A percentile compares a stretch with the other conserved stretches of the same genome.
phyloP scores from a whole-genome alignment of 495 filamentous ascomycete species.

The Aspergillus carlsbadensis region DNA sequence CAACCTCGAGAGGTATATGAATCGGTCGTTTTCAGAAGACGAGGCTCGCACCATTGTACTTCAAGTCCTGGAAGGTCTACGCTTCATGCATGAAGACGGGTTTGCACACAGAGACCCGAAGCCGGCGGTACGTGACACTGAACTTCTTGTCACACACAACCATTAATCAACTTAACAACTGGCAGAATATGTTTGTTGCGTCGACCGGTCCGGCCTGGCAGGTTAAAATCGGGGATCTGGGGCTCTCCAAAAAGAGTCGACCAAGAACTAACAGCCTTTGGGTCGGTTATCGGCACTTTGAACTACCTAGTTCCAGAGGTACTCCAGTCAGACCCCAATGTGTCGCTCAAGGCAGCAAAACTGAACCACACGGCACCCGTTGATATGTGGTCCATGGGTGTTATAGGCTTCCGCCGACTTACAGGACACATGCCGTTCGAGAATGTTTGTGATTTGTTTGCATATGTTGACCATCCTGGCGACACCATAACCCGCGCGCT shows the following conservation, averaged over 20 bases:
- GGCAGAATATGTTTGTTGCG: not conserved
- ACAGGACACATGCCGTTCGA: no score
- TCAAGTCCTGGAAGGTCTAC: not conserved
- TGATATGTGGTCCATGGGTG: no score
- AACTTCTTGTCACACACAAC: not conserved
- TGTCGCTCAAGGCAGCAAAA: no score
- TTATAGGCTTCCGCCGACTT: no score
- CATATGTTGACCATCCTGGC: no score
- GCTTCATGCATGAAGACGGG: not conserved
- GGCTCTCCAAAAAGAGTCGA: not conserved
- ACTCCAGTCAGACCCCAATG: no score
- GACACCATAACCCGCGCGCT: no score
- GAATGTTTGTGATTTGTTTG: no score
- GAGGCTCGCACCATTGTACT: not conserved
- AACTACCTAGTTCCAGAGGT: no score
- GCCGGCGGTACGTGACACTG: not conserved
- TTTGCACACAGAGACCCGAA: not conserved
- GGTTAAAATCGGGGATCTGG: not conserved
- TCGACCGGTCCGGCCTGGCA: not conserved
- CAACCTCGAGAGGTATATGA: not conserved
- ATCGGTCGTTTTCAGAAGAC: not conserved
- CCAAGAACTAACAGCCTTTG: no score
- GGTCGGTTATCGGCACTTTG: no score
- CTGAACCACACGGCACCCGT: no score
- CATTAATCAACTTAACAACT: not conserved